A percentile compares a stretch with the other conserved stretches of the same genome.
These are phyloP conservation scores for Penicillium decumbens DNA, from an alignment of 2,329 filamentous ascomycete genomes.

Conservation along the genomic window DNA sequence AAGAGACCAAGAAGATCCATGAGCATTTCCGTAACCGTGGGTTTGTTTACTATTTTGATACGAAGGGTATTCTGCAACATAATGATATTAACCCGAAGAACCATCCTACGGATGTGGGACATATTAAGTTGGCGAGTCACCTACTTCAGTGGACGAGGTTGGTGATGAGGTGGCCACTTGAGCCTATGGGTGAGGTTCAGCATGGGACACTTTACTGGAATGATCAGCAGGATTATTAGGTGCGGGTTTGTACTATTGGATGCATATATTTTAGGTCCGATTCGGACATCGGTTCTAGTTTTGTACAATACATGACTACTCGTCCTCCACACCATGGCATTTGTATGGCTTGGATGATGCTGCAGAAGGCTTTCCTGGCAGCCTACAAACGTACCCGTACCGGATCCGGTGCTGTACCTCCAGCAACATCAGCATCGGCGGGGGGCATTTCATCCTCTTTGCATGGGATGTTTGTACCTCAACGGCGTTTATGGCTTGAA, in stretches of 20 bases:
- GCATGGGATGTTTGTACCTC: conserved; percentile 10
- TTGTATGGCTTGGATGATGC: conserved; percentile 24
- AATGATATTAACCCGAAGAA: conserved; percentile 57
- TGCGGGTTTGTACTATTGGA: not conserved
- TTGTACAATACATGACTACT: conserved; percentile 11
- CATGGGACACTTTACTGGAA: conserved; percentile 53
- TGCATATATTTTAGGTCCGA: too few relatives aligned
- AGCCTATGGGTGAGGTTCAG: conserved; percentile 52
- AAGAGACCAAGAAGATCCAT: conserved; percentile 51
- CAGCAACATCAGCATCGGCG: not conserved
- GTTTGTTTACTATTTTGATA: conserved; percentile 60
- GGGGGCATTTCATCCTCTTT: conserved; percentile 17
- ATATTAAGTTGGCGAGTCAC: conserved; percentile 59
- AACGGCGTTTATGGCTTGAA: not conserved
- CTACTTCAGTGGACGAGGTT: conserved; percentile 55
- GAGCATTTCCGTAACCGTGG: conserved; percentile 49
- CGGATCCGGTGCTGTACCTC: conserved; percentile 2
- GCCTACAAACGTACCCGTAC: conserved; percentile 13
- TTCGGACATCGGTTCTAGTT: too few relatives aligned
- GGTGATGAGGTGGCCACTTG: conserved; percentile 54
- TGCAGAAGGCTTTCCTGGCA: conserved; percentile 22
- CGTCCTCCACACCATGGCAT: conserved; percentile 68
- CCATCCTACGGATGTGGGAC: conserved; percentile 59
- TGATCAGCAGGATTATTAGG: conserved; percentile 44
- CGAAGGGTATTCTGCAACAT: conserved; percentile 57